These are phyloP conservation scores for Fusarium acutatum DNA, from an alignment of 2,329 filamentous ascomycete species.

Conservation along the genomic window DNA sequence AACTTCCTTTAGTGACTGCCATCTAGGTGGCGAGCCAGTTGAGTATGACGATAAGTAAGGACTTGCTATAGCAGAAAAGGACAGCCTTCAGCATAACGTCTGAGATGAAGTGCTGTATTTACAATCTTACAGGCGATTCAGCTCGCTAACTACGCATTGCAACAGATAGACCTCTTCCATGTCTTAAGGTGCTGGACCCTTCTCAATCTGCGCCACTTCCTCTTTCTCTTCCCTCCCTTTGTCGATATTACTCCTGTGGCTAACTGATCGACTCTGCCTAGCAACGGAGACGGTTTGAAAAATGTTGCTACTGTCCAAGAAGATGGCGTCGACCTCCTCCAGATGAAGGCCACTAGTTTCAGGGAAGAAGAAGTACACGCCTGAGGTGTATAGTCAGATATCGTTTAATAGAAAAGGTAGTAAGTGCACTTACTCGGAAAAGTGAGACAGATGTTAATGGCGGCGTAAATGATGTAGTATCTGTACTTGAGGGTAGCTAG, in stretches of 20 bases:
- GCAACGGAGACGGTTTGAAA: background rate
- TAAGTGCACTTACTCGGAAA: background rate
- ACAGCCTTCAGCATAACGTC: background rate
- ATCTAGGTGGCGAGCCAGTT: no score
- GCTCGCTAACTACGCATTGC: rapidly evolving
- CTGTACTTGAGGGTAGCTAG: background rate
- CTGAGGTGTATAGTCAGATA: no score
- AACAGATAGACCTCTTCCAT: no score
- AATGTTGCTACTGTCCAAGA: background rate
- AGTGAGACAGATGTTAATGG: background rate
- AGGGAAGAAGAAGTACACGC: background rate
- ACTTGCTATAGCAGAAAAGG: background rate
- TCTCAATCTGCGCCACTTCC: background rate
- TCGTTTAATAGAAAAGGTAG: no score
- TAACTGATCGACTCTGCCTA: rapidly evolving
- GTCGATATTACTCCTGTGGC: rapidly evolving
- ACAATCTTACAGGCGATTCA: rapidly evolving
- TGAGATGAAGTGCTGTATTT: background rate
- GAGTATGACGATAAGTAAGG: background rate
- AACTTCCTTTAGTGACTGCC: no score
- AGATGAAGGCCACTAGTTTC: background rate
- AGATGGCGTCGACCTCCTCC: conserved; percentile 1
- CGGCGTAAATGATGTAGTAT: conserved; percentile 6
- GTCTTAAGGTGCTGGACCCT: background rate
- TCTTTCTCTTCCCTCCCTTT: background rate